Evolutionary conservation across 2,329 filamentous ascomycete genomes (phyloP).

Genomic region (Ceratocystis lukuohia): DNA sequence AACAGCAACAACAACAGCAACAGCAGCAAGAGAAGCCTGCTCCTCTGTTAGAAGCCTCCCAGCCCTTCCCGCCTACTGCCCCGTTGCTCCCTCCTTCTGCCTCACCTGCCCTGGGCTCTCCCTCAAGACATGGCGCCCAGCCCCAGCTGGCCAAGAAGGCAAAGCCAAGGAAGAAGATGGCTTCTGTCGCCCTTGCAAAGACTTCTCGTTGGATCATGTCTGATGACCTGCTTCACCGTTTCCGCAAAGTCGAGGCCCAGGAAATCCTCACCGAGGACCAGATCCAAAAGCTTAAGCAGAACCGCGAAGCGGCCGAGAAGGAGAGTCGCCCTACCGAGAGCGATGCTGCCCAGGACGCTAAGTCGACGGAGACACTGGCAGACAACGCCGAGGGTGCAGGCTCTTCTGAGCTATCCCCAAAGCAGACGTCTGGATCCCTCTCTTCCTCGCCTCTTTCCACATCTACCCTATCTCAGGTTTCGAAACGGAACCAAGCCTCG

Average conservation of each 20-base stretch:
- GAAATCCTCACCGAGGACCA: conserved; percentile 45
- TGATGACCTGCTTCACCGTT: conserved; percentile 42
- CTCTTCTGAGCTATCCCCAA: background rate
- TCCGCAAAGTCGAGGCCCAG: conserved; percentile 42
- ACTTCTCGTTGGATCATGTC: conserved; percentile 39
- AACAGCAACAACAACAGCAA: background rate
- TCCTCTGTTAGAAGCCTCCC: background rate
- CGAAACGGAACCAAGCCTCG: background rate
- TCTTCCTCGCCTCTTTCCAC: background rate
- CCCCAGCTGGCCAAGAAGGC: conserved; percentile 8
- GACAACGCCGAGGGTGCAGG: background rate
- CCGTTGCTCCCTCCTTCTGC: conserved; percentile 1
- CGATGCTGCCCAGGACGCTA: background rate
- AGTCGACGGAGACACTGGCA: background rate
- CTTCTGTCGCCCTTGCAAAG: conserved; percentile 16
- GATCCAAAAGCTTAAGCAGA: conserved; percentile 34
- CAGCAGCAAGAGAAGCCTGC: background rate
- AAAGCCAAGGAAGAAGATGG: conserved; percentile 13
- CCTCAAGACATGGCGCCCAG: background rate
- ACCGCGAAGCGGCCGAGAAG: conserved; percentile 22
- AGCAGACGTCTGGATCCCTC: background rate
- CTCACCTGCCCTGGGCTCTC: background rate
- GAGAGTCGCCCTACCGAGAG: background rate
- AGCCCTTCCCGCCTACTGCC: conserved; percentile 10
- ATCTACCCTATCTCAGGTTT: background rate